These are phyloP conservation scores for Dipteronia dyeriana DNA, from an alignment of 345 rosid genomes.

Conservation along the genomic window DNA sequence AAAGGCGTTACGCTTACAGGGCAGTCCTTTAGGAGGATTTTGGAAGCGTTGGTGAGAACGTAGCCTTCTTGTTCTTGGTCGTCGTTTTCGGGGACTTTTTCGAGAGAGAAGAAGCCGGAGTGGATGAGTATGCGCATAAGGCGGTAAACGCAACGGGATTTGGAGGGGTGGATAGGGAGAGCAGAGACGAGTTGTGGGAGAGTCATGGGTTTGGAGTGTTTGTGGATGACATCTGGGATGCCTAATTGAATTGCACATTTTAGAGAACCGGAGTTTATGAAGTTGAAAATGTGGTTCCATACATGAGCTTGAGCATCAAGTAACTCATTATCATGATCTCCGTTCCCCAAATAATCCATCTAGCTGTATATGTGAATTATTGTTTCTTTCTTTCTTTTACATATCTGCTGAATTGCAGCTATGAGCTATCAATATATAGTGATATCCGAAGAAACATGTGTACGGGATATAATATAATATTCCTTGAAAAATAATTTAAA, in stretches of 20 bases:
- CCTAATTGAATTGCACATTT: slow-evolving; percentile 48
- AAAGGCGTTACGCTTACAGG: slow-evolving; percentile 37
- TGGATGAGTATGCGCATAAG: slow-evolving; percentile 48
- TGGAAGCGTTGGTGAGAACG: slow-evolving; percentile 33
- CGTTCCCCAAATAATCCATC: background rate
- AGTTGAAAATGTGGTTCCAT: slow-evolving; percentile 40
- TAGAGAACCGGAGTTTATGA: slow-evolving; percentile 45
- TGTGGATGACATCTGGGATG: slow-evolving; percentile 47
- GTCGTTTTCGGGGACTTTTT: background rate
- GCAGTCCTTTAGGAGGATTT: slow-evolving; percentile 30
- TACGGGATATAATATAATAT: too few relatives aligned
- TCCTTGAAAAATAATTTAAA: too few relatives aligned
- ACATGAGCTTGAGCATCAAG: slow-evolving; percentile 40
- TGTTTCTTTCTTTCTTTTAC: too few relatives aligned
- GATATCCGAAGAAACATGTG: too few relatives aligned
- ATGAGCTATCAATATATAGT: too few relatives aligned
- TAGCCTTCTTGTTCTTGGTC: slow-evolving; percentile 19
- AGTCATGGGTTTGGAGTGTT: slow-evolving; percentile 45
- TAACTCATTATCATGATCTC: slow-evolving; percentile 16
- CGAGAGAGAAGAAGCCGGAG: slow-evolving; percentile 41
- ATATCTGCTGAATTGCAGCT: too few relatives aligned
- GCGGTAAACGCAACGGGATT: slow-evolving; percentile 25
- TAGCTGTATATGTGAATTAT: too few relatives aligned
- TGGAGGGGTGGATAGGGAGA: slow-evolving; percentile 27
- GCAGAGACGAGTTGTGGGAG: slow-evolving; percentile 33